Evolutionary conservation across 441 rosid genomes (phyloP).

Genomic region (Raphanus hybrid): DNA sequence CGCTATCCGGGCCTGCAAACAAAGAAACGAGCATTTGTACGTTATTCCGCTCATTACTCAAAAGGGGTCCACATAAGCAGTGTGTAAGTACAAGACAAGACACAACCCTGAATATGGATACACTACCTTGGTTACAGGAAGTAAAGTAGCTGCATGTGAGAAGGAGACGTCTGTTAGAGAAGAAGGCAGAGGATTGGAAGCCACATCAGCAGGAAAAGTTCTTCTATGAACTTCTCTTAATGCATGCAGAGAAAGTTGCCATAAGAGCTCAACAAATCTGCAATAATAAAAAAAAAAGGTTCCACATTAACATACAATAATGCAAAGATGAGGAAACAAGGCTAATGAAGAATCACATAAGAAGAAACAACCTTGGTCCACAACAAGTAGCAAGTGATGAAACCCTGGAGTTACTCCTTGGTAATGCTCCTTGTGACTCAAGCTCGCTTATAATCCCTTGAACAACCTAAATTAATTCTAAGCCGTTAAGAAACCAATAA

Average conservation of each 20-base stretch:
- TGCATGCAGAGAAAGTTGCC: conserved; percentile 99
- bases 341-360: too few species aligned
- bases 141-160: conserved; percentile 97
- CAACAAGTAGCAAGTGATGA: conserved; percentile 99
- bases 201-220: conserved; percentile 87
- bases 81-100: neutral
- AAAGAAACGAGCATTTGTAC: neutral
- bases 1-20: conserved; percentile 90
- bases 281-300: conserved; percentile 31
- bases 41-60: conserved; percentile 9
- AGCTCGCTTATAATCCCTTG: conserved; percentile 99
- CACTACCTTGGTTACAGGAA: conserved; percentile 94
- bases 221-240: conserved; percentile 95
- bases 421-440: conserved; percentile 99
- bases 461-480: conserved; percentile 63
- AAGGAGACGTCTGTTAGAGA: conserved; percentile 96
- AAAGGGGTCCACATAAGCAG: conserved; percentile 18
- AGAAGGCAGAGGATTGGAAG: conserved; percentile 90
- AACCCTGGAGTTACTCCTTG: conserved; percentile 99
- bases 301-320: neutral
- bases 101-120: neutral
- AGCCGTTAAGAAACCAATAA: neutral
- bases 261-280: conserved; percentile 98
- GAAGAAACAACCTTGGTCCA: conserved; percentile 78
- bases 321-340: too few species aligned